A percentile compares a stretch with the other conserved stretches of the same genome.
Evolutionary conservation across 202 grass and related monocot species (phyloP).

Genomic region (Tripidium arundinaceum): DNA sequence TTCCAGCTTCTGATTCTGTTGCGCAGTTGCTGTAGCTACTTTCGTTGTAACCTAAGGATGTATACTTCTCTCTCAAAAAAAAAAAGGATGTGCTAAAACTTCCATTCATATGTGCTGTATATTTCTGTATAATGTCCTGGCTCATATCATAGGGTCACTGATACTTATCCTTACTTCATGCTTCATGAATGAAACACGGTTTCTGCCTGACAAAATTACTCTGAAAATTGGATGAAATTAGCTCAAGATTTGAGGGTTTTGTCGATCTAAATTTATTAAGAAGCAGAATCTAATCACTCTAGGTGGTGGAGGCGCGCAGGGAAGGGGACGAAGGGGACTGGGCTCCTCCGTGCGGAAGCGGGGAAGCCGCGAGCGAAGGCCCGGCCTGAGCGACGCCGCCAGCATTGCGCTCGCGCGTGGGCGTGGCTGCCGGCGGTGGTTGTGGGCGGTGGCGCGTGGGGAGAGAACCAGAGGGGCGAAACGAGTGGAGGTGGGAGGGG

Average conservation of each 20-base stretch:
- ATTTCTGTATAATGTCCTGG: neutral
- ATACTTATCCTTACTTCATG: neutral
- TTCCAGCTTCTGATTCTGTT: neutral
- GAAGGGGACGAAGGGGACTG: neutral
- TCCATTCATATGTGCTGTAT: neutral
- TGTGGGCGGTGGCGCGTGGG: neutral
- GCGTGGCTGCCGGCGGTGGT: neutral
- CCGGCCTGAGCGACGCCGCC: slow-evolving; percentile 33
- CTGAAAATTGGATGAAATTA: neutral
- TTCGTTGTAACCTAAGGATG: neutral
- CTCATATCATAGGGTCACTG: neutral
- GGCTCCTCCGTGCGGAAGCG: neutral
- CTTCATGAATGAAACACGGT: neutral
- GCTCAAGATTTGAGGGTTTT: neutral
- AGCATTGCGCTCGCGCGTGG: slow-evolving; percentile 30
- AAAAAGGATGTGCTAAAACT: neutral
- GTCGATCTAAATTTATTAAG: neutral
- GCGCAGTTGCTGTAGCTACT: neutral
- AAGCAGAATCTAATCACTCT: slow-evolving; percentile 4
- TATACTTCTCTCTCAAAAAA: no score
- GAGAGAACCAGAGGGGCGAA: neutral
- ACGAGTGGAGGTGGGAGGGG: slow-evolving; percentile 34
- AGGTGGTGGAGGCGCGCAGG: slow-evolving; percentile 33
- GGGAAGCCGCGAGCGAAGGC: slow-evolving; percentile 7
- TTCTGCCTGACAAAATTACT: neutral